Conservation (phyloP, 176 grass and related monocot genomes). For the Phoenix dactylifera region DNA sequence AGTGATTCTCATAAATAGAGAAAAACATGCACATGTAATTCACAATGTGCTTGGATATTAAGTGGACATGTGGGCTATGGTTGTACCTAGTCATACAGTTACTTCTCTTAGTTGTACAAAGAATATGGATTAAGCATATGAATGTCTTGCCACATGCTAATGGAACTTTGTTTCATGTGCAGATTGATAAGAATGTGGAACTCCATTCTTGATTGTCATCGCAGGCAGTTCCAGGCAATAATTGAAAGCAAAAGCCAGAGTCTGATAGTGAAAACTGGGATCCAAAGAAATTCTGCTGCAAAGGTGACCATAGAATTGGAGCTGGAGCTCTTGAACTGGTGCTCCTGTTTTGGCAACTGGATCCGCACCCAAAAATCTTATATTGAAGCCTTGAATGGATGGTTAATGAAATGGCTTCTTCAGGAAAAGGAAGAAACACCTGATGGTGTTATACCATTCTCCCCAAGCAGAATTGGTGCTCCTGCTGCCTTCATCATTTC, state of each 20-base stretch:
- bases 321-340: conserved; percentile 77
- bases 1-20: no score
- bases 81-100: no score
- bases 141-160: no score
- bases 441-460: conserved; percentile 43
- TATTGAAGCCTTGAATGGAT: conserved; percentile 61
- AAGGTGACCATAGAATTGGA: conserved; percentile 61
- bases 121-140: no score
- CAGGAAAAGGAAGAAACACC: conserved; percentile 67
- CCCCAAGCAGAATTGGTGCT: conserved; percentile 57
- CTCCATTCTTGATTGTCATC: conserved; percentile 59
- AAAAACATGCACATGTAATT: no score
- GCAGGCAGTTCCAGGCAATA: conserved; percentile 65
- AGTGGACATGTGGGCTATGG: no score
- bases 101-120: no score
- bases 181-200: conserved; percentile 86
- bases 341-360: conserved; percentile 77
- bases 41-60: no score
- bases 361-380: conserved; percentile 60
- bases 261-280: conserved; percentile 44
- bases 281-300: conserved; percentile 30
- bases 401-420: conserved; percentile 83
- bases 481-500: conserved; percentile 60
- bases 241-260: conserved; percentile 58
- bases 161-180: conserved; percentile 10